A percentile compares a stretch with the other conserved stretches of the same genome.
phyloP scores from a whole-genome alignment of 805 yeast genomes.

The Candida chilensis region DNA sequence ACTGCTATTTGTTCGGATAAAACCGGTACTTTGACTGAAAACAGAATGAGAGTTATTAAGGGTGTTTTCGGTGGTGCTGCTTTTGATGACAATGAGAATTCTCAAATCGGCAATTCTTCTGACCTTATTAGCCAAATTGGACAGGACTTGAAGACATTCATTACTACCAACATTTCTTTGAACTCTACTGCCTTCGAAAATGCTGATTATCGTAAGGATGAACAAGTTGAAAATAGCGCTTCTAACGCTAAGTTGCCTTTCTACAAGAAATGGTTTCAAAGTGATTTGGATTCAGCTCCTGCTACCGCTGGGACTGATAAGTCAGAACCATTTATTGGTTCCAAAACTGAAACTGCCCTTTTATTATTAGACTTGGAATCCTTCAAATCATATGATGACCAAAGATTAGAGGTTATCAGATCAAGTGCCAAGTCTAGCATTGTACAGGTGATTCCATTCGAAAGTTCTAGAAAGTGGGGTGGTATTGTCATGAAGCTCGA shows the following conservation, averaged over 20 bases:
- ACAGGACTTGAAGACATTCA: constrained; percentile 11
- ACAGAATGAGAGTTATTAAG: constrained; percentile 81
- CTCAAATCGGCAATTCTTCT: not conserved
- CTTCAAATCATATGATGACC: constrained; percentile 34
- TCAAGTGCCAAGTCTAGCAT: constrained; percentile 17
- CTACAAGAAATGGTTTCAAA: not conserved
- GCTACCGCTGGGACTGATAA: no score
- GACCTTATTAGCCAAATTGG: constrained; percentile 11
- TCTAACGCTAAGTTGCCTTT: constrained; percentile 13
- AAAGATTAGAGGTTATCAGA: constrained; percentile 33
- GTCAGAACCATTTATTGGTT: constrained; percentile 71
- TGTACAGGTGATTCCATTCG: constrained; percentile 80
- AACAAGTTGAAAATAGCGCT: constrained; percentile 7
- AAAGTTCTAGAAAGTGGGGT: constrained; percentile 89
- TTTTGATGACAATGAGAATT: constrained; percentile 46
- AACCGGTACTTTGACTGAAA: constrained; percentile 95
- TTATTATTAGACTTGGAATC: constrained; percentile 55
- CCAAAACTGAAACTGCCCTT: constrained; percentile 91
- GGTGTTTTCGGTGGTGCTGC: constrained; percentile 57
- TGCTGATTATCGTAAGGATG: constrained; percentile 23
- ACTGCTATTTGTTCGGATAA: constrained; percentile 96
- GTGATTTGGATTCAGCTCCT: constrained; percentile 1
- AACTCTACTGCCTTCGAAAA: constrained; percentile 92
- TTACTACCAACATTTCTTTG: constrained; percentile 50
- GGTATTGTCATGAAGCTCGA: constrained; percentile 57